Evolutionary conservation across 257 asterid species (phyloP), one percentile per base, ranked within the genome.

Genomic region (Solanum chmielewskii): DNA sequence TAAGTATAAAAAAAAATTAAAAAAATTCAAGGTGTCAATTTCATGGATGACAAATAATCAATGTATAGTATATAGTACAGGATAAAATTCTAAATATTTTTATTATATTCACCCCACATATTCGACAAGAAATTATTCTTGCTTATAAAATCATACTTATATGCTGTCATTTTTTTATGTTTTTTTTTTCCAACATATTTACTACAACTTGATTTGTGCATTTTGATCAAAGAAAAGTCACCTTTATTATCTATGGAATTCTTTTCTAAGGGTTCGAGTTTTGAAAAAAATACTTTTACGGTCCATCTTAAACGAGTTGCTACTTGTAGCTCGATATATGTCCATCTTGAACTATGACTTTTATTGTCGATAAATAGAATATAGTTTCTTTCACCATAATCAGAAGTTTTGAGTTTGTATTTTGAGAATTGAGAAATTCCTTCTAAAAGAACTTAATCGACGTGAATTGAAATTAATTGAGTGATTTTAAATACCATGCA

Each of bases 11-110:
- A 37, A 35, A 47, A 49, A 88, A 86, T 3, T 0, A 33, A 33
- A 33, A 33, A 33, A 33, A 33, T 3, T 33, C 87, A 86, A 68
- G 59, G 87, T 86, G 90, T 85, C 59, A 76, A 59, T 87, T 77
- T 86, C 70, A 78, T 83, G 83, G 60, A 84, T 70, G n/a, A 42
- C 90, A 77, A 25, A 42, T 76, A 68, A 69, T 69, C 23, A 70
- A 69, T 11, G 1, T 13, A 27, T 39, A 16, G 73, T 83, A 41
- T 69, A 70, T 70, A 69, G 41, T 20, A 59, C 33, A 62, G 20
- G 62, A 84, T 87, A 35, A 68, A 77, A 85, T 88, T 77, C 10
- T 42, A 84, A 83, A 41, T 3, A 47, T 73, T 41, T 41, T 73
- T 20, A 71, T 35, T 60, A 39, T 75, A 73, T 60, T 59, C 59